Base-by-base conservation (phyloP, 495 filamentous ascomycete genomes). In the Daldinia decipiens region DNA sequence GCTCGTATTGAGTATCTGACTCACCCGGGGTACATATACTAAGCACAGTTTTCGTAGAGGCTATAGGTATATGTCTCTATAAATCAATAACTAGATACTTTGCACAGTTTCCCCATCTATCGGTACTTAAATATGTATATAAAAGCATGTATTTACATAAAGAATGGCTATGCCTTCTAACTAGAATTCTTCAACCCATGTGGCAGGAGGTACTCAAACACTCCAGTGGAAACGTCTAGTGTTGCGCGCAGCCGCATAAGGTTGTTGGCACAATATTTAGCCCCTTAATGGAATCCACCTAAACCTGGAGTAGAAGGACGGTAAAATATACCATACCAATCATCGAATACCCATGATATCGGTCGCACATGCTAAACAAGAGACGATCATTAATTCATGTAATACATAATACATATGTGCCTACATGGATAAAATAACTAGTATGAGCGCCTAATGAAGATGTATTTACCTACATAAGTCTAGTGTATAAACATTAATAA, bases 271-370 rank as follows among this genome's bases (percentile, higher is more conserved):
- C 43, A 24, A 21, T 21, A 24, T 47, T 24, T 47, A 47, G 8
- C 43, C 40, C 43, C 43, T 47, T 47, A 47, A 47, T 47, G 43
- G 4, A 45, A 47, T 47, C 43, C 43, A 9, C 19, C 43, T 47
- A 47, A 24, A 24, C 17, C 19, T 47, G 21, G 17, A 24, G 19
- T 47, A 47, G 8, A 21, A 21, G 19, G 21, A 21, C 9, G 11
- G 17, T 21, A 47, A 12, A 47, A 21, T 11, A 47, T 47, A 36
- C 34, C 43, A 47, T 21, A 47, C 19, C 2, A 47, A 45, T 19
- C 40, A 45, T 19, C 38, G 15, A 17, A 21, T 47, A 12, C 9
- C 17, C 19, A 47, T 2, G 43, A 11, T 47, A 21, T 21, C 43
- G 11, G 43, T 47, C 21, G 43, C 43, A 21, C 17, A 47, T 24